phyloP scores from a whole-genome alignment of 208 protist genomes.

The Vickermania ingenoplastis region DNA sequence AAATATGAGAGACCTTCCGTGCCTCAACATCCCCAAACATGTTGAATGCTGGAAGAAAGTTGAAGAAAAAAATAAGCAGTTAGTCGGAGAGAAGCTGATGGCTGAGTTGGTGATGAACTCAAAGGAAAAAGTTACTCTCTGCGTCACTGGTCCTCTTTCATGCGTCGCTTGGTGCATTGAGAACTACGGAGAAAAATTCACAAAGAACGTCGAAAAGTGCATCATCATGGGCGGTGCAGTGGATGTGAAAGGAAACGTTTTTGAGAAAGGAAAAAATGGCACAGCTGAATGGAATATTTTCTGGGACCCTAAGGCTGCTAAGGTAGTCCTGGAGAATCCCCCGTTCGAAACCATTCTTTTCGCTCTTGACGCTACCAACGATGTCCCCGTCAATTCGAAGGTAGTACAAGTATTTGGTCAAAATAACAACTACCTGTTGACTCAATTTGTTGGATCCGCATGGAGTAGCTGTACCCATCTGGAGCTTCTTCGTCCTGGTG shows the following conservation, averaged over 20 bases:
- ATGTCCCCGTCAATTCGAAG: constrained; percentile 57
- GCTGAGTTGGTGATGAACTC: constrained; percentile 71
- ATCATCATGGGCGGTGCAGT: constrained; percentile 87
- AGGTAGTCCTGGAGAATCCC: constrained; percentile 54
- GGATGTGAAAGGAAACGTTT: constrained; percentile 78
- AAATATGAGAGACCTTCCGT: constrained; percentile 83
- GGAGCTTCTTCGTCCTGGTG: constrained; percentile 41
- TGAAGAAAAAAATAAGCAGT: constrained; percentile 25
- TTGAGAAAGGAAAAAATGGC: constrained; percentile 57
- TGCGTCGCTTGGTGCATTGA: constrained; percentile 79
- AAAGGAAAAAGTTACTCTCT: constrained; percentile 67
- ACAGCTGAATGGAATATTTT: constrained; percentile 88
- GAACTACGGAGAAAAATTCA: constrained; percentile 65
- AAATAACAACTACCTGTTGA: constrained; percentile 74
- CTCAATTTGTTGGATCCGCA: constrained; percentile 69
- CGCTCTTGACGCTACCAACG: constrained; percentile 79
- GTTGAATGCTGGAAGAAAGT: constrained; percentile 35
- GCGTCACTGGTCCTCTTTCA: constrained; percentile 80
- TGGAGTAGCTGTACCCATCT: constrained; percentile 78
- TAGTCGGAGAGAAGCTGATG: constrained; percentile 69
- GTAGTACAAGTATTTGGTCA: constrained; percentile 66
- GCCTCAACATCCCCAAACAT: constrained; percentile 54
- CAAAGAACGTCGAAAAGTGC: constrained; percentile 70
- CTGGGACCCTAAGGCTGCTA: constrained; percentile 72
- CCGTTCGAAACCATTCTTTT: constrained; percentile 52